Evolutionary conservation across 1,139 yeast genomes (phyloP), one percentile per base, ranked within the genome.

Genomic region (Barnettozyma hawaiiensis): DNA sequence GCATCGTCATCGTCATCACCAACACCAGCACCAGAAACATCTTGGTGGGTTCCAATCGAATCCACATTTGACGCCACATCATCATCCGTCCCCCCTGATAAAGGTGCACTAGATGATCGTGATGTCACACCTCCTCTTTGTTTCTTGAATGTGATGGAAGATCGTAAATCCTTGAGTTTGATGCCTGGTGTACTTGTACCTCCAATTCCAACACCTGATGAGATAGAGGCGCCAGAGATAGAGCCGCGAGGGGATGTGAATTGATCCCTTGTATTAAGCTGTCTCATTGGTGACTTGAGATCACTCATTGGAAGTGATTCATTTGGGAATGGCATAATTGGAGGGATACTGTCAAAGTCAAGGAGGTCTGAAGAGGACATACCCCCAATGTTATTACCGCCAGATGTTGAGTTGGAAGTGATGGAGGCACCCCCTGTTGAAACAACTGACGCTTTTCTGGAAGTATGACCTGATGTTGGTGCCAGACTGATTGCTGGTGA

Each of bases 191-290:
- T 22, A 9, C 35, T 21, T 11, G 36, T 36, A 27, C 46, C 32
- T 12, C 29, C 33, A 2, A 29, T 31, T 15, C 29, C 35, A 3
- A 27, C 27, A 16, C 44, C 38, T 6, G 47, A 26, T 14, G 46
- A 35, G 28, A 47, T 33, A 2, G 55, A 46, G 1, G 53, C 47
- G 18, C 59, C 56, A 14, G 57, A 53, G 8, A 57, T 44, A 0
- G 77, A 72, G 6, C 75, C 70, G 46, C 76, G 63, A 7, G 78
- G 78, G 0, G 78, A 73, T 47, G 68, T 65, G 2, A 76, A 73
- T 0, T 74, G 69, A 2, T 65, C 70, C 37, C 64, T 58, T 1
- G 77, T 7, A 69, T 67, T 46, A 7, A 47, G 35, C 8, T 57
- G 61, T 6, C 68, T 50, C 20, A 52, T 24, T 4, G 47, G 31